Conservation (phyloP, 306 rosid genomes). For the Cucumis melo region DNA sequence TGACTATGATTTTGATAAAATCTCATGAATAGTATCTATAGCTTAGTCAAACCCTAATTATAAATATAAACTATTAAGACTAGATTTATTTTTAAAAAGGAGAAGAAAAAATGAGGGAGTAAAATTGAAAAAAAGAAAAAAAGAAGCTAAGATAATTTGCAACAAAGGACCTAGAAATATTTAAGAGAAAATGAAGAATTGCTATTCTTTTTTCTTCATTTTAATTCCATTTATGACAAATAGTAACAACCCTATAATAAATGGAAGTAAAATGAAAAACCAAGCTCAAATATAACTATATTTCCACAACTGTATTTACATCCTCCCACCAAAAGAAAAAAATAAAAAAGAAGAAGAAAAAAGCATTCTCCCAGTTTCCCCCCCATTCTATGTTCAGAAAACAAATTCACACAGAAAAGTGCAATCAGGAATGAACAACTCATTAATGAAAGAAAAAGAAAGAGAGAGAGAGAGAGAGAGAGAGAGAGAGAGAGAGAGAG, state of each 20-base stretch:
- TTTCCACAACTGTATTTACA: constrained; percentile 7
- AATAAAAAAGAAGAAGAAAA: neutral
- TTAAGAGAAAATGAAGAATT: constrained; percentile 6
- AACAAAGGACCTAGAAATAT: neutral
- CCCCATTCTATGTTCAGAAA: neutral
- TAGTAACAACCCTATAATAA: constrained; percentile 9
- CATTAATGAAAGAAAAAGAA: no score
- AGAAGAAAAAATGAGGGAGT: neutral
- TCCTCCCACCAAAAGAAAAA: neutral
- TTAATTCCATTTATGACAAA: constrained; percentile 10
- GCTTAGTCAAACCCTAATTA: no score
- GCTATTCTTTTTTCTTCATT: constrained; percentile 1
- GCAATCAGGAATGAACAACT: neutral
- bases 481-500: neutral
- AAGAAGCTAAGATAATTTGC: neutral
- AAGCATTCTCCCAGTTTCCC: neutral
- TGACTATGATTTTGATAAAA: no score
- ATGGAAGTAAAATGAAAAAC: constrained; percentile 16
- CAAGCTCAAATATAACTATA: constrained; percentile 10
- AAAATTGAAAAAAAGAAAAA: neutral
- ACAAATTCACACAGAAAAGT: constrained; percentile 1
- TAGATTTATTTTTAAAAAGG: neutral
- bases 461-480: neutral
- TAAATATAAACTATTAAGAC: no score
- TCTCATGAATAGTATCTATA: no score